Conservation (phyloP, 1,139 yeast genomes). For the Yamadazyma sp. region DNA sequence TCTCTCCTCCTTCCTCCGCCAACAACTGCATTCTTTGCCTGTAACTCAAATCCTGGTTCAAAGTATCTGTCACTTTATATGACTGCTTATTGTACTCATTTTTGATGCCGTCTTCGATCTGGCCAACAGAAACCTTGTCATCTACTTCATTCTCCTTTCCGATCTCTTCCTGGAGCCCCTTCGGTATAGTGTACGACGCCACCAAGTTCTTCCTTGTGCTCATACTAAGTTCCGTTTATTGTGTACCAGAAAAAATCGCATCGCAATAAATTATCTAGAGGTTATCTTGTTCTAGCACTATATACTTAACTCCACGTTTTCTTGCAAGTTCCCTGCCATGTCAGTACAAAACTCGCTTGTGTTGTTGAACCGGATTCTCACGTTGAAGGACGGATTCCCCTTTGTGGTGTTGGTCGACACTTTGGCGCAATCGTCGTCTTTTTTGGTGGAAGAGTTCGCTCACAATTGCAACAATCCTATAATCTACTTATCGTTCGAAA, state of each 20-base stretch:
- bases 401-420: constrained; percentile 70
- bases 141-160: constrained; percentile 24
- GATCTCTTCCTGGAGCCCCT: constrained; percentile 25
- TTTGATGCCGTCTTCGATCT: constrained; percentile 15
- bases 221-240: background rate
- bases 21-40: constrained; percentile 10
- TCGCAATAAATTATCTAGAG: background rate
- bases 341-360: constrained; percentile 46
- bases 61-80: constrained; percentile 9
- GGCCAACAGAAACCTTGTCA: constrained; percentile 15
- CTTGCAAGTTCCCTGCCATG: constrained; percentile 22
- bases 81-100: constrained; percentile 14
- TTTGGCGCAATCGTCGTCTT: constrained; percentile 62
- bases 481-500: constrained; percentile 64
- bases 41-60: constrained; percentile 9
- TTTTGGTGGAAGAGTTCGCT: constrained; percentile 58
- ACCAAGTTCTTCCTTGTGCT: constrained; percentile 1
- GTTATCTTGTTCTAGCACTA: constrained; percentile 31
- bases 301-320: no score
- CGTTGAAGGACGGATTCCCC: constrained; percentile 72
- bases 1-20: background rate
- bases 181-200: constrained; percentile 30
- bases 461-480: constrained; percentile 12
- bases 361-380: constrained; percentile 59
- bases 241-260: background rate